phyloP scores from a whole-genome alignment of 805 yeast species.

The Nakazawaea populi region DNA sequence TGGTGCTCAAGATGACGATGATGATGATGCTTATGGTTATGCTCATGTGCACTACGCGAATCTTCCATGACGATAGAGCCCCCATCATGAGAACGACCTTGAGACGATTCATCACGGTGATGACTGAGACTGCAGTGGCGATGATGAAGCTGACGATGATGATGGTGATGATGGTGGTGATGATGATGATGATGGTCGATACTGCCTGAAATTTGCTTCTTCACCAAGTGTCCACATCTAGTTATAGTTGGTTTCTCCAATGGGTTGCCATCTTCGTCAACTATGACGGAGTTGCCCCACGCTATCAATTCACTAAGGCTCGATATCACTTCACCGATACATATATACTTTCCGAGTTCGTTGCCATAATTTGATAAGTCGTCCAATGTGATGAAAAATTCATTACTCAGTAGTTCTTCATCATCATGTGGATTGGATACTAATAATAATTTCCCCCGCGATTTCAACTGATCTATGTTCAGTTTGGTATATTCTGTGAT shows the following conservation, averaged over 20 bases:
- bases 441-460: neutral
- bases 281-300: slow-evolving; percentile 14
- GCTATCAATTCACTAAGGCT: slow-evolving; percentile 6
- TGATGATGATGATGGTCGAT: neutral
- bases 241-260: slow-evolving; percentile 14
- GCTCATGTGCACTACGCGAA: too few species aligned
- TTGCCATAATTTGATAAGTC: slow-evolving; percentile 13
- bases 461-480: neutral
- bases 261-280: slow-evolving; percentile 15
- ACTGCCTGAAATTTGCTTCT: neutral
- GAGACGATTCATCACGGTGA: neutral
- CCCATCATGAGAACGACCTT: too few species aligned
- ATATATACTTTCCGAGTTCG: slow-evolving; percentile 14
- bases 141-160: neutral
- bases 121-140: neutral
- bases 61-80: too few species aligned
- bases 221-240: slow-evolving; percentile 19
- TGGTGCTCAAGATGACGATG: too few species aligned
- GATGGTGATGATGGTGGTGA: neutral
- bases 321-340: slow-evolving; percentile 19
- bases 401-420: slow-evolving; percentile 11
- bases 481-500: slow-evolving; percentile 7
- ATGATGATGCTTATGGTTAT: too few species aligned
- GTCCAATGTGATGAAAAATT: slow-evolving; percentile 20
- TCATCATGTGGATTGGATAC: slow-evolving; percentile 9